A percentile compares a stretch with the other conserved stretches of the same genome.
phyloP scores from a whole-genome alignment of 2,329 filamentous ascomycete genomes.

The Botryosphaeria agaves region DNA sequence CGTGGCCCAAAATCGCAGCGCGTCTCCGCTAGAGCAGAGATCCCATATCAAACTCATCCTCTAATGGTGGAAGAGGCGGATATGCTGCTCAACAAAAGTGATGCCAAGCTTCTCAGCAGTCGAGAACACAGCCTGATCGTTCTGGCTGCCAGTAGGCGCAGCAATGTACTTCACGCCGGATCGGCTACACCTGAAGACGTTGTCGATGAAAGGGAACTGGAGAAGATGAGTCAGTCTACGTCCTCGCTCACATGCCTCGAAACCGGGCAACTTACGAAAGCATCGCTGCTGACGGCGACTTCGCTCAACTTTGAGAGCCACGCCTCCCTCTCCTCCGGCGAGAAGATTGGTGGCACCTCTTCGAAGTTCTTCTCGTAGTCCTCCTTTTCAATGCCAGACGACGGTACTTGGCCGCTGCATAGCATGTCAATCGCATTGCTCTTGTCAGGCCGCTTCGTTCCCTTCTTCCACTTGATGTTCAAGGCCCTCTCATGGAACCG shows the following conservation, averaged over 20 bases:
- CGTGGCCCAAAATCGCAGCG: no score
- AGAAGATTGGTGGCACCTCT: slow-evolving; percentile 69
- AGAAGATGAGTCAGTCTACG: no score
- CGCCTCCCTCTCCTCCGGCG: slow-evolving; percentile 62
- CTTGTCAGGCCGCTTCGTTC: slow-evolving; percentile 91
- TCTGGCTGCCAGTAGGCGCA: slow-evolving; percentile 79
- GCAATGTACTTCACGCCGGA: slow-evolving; percentile 94
- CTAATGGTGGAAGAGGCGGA: slow-evolving; percentile 93
- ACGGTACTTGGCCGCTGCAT: slow-evolving; percentile 77
- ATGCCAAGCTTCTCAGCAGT: slow-evolving; percentile 86
- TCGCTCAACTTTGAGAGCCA: slow-evolving; percentile 72
- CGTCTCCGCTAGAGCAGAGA: no score
- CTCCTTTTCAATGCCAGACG: slow-evolving; percentile 65
- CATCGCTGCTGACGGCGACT: slow-evolving; percentile 83
- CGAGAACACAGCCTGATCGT: slow-evolving; percentile 65
- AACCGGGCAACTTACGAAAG: slow-evolving; percentile 80
- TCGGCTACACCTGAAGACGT: slow-evolving; percentile 77
- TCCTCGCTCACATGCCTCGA: no score
- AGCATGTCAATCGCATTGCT: slow-evolving; percentile 95
- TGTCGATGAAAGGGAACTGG: slow-evolving; percentile 95
- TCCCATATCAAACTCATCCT: no score
- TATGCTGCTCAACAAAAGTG: slow-evolving; percentile 88
- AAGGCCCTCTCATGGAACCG: slow-evolving; percentile 87
- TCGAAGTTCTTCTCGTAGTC: slow-evolving; percentile 84
- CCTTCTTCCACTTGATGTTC: slow-evolving; percentile 89